A percentile compares a stretch with the other conserved stretches of the same genome.
Evolutionary conservation across 1,139 yeast genomes (phyloP).

Genomic region (Geotrichum restrictum): DNA sequence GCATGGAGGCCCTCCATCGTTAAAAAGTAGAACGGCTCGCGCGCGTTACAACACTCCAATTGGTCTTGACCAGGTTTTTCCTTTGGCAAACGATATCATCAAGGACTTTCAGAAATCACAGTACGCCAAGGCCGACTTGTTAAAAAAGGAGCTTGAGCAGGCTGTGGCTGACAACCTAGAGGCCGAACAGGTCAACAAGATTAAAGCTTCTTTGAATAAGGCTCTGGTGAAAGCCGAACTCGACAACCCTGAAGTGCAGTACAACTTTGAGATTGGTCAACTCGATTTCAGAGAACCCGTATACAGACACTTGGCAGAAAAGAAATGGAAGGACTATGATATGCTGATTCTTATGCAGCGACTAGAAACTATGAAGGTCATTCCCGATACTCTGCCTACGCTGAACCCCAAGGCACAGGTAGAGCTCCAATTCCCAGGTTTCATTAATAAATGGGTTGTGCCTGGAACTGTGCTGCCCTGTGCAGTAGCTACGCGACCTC

Average conservation of each 20-base stretch:
- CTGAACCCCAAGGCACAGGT: slow-evolving; percentile 79
- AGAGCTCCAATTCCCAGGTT: slow-evolving; percentile 65
- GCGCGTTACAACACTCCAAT: slow-evolving; percentile 61
- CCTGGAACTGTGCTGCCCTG: slow-evolving; percentile 78
- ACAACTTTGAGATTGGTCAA: slow-evolving; percentile 50
- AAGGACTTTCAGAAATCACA: slow-evolving; percentile 43
- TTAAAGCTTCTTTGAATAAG: slow-evolving; percentile 23
- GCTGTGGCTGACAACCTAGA: slow-evolving; percentile 12
- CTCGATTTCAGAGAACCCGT: slow-evolving; percentile 75
- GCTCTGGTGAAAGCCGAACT: slow-evolving; percentile 55
- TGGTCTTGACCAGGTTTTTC: slow-evolving; percentile 68
- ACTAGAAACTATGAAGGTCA: slow-evolving; percentile 74
- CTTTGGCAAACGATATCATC: slow-evolving; percentile 59
- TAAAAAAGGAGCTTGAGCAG: slow-evolving; percentile 26
- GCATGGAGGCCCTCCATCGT: slow-evolving; percentile 46
- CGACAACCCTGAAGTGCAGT: slow-evolving; percentile 77
- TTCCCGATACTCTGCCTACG: slow-evolving; percentile 93
- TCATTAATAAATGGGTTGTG: slow-evolving; percentile 62
- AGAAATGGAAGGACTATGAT: slow-evolving; percentile 68
- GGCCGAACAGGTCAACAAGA: slow-evolving; percentile 17
- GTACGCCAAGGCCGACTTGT: slow-evolving; percentile 35
- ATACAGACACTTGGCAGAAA: slow-evolving; percentile 61
- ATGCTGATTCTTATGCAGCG: slow-evolving; percentile 81
- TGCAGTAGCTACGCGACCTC: slow-evolving; percentile 67
- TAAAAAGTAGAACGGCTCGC: slow-evolving; percentile 45